phyloP scores from a whole-genome alignment of 352 stramenopile species.

The Globisporangium alternatum region DNA sequence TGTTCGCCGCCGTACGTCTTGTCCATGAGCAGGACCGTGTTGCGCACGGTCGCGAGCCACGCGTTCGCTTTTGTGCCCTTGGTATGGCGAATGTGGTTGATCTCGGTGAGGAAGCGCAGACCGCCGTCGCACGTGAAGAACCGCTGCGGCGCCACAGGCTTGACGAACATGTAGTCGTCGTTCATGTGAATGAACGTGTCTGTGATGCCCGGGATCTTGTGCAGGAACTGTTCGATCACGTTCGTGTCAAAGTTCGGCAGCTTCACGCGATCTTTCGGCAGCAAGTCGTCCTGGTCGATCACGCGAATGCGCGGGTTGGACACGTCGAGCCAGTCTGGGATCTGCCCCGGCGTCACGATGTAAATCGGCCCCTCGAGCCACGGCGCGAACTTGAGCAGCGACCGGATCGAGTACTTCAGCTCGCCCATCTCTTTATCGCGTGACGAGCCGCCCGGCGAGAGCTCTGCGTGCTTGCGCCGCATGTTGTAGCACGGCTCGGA shows the following conservation, averaged over 20 bases:
- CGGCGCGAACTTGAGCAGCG: conserved; percentile 72
- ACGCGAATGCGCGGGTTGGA: conserved; percentile 66
- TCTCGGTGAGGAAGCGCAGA: conserved; percentile 69
- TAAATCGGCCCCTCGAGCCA: conserved; percentile 82
- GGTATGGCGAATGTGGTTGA: conserved; percentile 83
- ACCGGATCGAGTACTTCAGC: conserved; percentile 84
- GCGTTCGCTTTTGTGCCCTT: conserved; percentile 53
- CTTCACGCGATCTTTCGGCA: conserved; percentile 51
- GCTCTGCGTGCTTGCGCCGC: conserved; percentile 42
- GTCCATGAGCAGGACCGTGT: conserved; percentile 70
- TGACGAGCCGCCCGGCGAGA: conserved; percentile 59
- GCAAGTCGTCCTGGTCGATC: conserved; percentile 75
- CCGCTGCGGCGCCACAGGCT: conserved; percentile 72
- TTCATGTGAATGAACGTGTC: conserved; percentile 90
- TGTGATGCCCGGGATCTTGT: conserved; percentile 79
- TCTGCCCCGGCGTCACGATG: conserved; percentile 80
- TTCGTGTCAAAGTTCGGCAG: conserved; percentile 82
- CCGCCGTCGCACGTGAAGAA: conserved; percentile 86
- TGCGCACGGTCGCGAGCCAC: conserved; percentile 77
- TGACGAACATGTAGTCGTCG: conserved; percentile 88
- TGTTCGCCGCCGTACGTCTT: conserved; percentile 78
- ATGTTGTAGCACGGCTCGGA: conserved; percentile 78
- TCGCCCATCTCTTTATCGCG: conserved; percentile 84
- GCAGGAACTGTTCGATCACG: conserved; percentile 87
- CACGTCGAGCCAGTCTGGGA: conserved; percentile 75